phyloP scores from a whole-genome alignment of 495 filamentous ascomycete species.

The Pyronema omphalodes region DNA sequence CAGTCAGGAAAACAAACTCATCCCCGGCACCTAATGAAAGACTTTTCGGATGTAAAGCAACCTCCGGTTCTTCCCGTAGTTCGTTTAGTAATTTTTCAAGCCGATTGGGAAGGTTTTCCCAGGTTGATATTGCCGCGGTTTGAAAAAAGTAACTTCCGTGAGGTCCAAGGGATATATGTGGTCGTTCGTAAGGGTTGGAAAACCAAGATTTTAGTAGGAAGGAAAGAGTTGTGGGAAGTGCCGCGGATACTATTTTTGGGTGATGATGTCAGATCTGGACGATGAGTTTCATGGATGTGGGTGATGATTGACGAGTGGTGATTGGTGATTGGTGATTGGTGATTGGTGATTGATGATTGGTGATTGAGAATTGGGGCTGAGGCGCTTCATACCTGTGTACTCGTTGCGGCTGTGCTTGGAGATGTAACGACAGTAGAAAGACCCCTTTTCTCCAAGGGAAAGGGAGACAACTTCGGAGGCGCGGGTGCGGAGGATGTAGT shows the following conservation, averaged over 20 bases:
- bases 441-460: not conserved
- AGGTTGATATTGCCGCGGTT: not conserved
- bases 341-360: no score
- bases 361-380: no score
- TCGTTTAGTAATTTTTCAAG: not conserved
- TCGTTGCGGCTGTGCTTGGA: not conserved
- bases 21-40: not conserved
- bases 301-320: not conserved
- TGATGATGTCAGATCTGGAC: not conserved
- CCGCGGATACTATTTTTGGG: not conserved
- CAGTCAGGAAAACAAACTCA: not conserved
- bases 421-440: constrained; percentile 5
- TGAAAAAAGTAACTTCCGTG: constrained; percentile 3
- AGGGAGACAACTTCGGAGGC: not conserved
- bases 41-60: not conserved
- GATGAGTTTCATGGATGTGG: not conserved
- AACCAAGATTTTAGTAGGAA: constrained; percentile 3
- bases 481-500: not conserved
- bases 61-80: not conserved
- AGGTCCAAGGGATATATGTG: constrained; percentile 4
- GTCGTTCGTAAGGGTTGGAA: not conserved
- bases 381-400: not conserved
- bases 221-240: not conserved
- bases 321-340: no score
- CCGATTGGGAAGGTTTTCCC: not conserved